A percentile compares a stretch with the other conserved stretches of the same genome.
Evolutionary conservation across 257 asterid species (phyloP).

Genomic region (Ophiorrhiza pumila): DNA sequence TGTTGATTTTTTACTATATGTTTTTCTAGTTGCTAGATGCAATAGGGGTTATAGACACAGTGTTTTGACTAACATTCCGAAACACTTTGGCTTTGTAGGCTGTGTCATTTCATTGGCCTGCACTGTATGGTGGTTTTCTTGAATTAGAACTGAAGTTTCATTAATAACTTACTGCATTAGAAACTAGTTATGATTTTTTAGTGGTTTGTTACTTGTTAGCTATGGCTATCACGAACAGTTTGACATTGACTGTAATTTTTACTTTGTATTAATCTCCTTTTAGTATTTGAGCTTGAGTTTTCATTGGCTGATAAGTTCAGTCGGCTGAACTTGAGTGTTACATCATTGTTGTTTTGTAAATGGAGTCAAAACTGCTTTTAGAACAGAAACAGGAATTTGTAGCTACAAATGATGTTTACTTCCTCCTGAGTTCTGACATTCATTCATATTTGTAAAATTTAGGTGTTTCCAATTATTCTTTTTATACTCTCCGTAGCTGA

Average conservation of each 20-base stretch:
- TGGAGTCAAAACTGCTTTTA: background rate
- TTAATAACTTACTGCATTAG: background rate
- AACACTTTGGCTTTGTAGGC: background rate
- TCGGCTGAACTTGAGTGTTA: background rate
- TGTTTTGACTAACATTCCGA: background rate
- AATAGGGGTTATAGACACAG: background rate
- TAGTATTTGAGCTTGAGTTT: too few relatives aligned
- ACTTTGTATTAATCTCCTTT: too few relatives aligned
- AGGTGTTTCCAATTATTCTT: too few relatives aligned
- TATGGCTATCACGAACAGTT: too few relatives aligned
- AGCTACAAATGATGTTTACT: background rate
- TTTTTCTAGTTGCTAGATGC: background rate
- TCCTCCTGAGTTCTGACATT: too few relatives aligned
- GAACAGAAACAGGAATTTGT: background rate
- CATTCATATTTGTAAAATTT: too few relatives aligned
- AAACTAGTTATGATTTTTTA: background rate
- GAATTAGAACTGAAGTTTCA: background rate
- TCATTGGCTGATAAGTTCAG: background rate
- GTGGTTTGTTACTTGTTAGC: background rate
- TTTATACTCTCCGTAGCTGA: too few relatives aligned
- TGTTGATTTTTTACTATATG: too few relatives aligned
- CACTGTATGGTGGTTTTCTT: too few relatives aligned
- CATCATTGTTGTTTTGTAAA: too few relatives aligned
- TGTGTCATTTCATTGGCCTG: too few relatives aligned
- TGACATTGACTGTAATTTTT: background rate